Base-by-base conservation (phyloP, 2,329 filamentous ascomycete species). In the Sclerotinia borealis region DNA sequence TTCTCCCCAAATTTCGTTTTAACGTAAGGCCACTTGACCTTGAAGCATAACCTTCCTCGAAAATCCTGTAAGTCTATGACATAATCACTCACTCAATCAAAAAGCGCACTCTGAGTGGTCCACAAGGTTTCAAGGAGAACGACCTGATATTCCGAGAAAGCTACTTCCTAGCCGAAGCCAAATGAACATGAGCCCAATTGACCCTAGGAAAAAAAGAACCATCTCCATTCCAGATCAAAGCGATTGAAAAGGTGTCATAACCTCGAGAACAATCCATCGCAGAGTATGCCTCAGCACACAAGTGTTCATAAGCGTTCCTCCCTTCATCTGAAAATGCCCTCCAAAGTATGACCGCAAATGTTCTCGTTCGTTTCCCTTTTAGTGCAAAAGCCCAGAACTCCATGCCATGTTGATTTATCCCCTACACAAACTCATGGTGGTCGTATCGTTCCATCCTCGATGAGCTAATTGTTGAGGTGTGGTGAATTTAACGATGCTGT, bases 401-500 rank as follows among this genome's bases (percentile, higher is more conserved):
- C 61, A 63, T 63, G 61, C 54, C 61, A 63, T 59, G 54, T 63
- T 63, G 45, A 49, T 63, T 59, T 29, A 34, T 51, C 29, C 47
- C 55, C 45, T 25, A 31, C 29, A 50, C 41, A 34, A 59, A 48
- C 61, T 22, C 61, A 63, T 63, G 54, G 45, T 45, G 17, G 11
- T 48, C 43, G 27, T 63, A 50, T 59, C 52, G 61, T 59, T 37
- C 39, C 34, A n/a, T 49, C 13, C 41, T 48, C 41, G 60, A 59
- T 56, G 51, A 55, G 56, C n/a, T 37, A 22, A 50, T 29, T 59
- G 29, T 39, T 15, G n/a, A 55, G 50, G 52, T 56, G 41, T 47
- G 61, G 58, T 47, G 48, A 56, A 59, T 67, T 68, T 71, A 72
- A 67, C 70, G 70, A 68, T 72, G 70, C 70, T 72, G 55, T 47